Conservation (phyloP, 179 eudicot genomes). For the Gypsophila paniculata region DNA sequence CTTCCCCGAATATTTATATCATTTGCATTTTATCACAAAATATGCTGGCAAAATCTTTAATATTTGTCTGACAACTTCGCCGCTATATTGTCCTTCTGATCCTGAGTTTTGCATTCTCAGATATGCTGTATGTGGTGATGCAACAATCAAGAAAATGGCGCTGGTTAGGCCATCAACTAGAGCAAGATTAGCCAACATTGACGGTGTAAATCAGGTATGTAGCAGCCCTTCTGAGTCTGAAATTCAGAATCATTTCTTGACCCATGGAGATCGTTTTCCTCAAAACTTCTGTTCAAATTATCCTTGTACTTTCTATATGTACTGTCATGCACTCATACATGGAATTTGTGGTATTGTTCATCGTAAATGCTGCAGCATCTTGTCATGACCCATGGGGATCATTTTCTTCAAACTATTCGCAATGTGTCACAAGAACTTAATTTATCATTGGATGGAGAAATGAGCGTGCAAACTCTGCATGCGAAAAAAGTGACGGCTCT, state of each 20-base stretch:
- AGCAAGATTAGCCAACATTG: constrained; percentile 87
- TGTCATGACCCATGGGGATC: constrained; percentile 54
- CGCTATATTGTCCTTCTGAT: constrained; percentile 10
- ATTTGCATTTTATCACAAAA: neutral
- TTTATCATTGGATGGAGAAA: constrained; percentile 55
- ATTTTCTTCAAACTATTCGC: constrained; percentile 50
- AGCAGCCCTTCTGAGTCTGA: constrained; percentile 1
- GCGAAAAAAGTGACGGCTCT: constrained; percentile 31
- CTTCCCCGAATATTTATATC: neutral
- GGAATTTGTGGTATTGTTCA: neutral
- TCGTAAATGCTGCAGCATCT: constrained; percentile 50
- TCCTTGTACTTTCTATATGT: constrained; percentile 6
- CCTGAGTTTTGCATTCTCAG: constrained; percentile 37
- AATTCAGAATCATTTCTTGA: constrained; percentile 3
- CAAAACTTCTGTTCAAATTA: constrained; percentile 17
- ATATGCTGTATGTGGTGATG: constrained; percentile 86
- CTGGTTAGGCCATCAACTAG: constrained; percentile 73
- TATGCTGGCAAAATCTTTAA: constrained; percentile 5
- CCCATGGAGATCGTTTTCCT: constrained; percentile 62
- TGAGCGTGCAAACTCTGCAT: constrained; percentile 32
- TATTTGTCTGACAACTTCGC: neutral
- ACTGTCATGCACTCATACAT: neutral
- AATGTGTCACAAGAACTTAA: constrained; percentile 40
- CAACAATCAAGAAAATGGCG: constrained; percentile 62
- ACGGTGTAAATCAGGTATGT: constrained; percentile 86